Evolutionary conservation across 257 asterid genomes (phyloP).

Genomic region (Anisodus tanguticus): DNA sequence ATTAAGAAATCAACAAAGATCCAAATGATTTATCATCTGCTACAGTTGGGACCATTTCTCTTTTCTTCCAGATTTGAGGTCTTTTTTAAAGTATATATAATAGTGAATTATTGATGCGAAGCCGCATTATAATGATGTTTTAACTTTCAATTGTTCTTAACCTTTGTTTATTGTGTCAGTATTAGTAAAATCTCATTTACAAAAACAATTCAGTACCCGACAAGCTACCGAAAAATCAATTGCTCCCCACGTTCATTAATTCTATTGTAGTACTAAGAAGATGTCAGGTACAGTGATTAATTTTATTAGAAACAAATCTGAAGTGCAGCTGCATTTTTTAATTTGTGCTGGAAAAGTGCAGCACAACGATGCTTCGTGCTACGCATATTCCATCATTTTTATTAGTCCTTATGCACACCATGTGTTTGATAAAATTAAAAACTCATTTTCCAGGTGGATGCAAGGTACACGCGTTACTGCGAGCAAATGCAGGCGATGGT

Average conservation of each 20-base stretch:
- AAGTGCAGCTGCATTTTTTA: slow-evolving; percentile 21
- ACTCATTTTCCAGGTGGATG: slow-evolving; percentile 57
- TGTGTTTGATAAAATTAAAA: slow-evolving; percentile 17
- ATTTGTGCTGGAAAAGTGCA: slow-evolving; percentile 56
- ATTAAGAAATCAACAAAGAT: slow-evolving; percentile 24
- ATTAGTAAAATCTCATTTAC: background rate
- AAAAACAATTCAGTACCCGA: background rate
- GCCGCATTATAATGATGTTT: background rate
- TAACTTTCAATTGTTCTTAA: background rate
- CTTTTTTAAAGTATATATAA: slow-evolving; percentile 15
- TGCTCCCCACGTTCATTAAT: slow-evolving; percentile 34
- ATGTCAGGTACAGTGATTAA: slow-evolving; percentile 20
- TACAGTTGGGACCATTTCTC: slow-evolving; percentile 46
- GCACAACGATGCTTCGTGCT: slow-evolving; percentile 42
- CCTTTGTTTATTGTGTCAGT: background rate
- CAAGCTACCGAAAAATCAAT: background rate
- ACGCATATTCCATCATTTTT: slow-evolving; percentile 27
- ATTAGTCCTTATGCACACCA: slow-evolving; percentile 1
- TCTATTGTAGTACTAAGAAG: slow-evolving; percentile 10
- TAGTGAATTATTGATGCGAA: slow-evolving; percentile 45
- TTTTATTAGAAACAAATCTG: slow-evolving; percentile 16
- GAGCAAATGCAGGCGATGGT: slow-evolving; percentile 79
- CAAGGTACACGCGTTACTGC: slow-evolving; percentile 63
- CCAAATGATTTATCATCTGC: slow-evolving; percentile 26
- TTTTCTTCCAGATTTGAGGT: slow-evolving; percentile 27